phyloP scores from a whole-genome alignment of 2,329 filamentous ascomycete species.

The Bipolaris cookei region DNA sequence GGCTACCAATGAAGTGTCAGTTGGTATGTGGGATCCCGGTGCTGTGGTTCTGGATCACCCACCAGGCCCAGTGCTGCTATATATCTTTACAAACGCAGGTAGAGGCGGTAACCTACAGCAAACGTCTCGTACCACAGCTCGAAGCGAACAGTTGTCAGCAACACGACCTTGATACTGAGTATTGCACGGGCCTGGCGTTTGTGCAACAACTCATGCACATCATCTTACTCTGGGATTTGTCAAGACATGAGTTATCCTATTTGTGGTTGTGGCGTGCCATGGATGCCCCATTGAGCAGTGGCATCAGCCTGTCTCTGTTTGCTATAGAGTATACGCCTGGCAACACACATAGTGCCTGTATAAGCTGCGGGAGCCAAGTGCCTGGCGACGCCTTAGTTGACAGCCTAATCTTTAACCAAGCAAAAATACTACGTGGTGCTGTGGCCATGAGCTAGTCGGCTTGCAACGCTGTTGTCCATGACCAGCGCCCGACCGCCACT shows the following conservation, averaged over 20 bases:
- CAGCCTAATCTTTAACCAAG: not conserved
- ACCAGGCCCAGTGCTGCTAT: not conserved
- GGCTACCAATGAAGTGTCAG: not conserved
- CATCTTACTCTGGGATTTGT: not conserved
- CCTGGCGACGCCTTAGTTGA: not conserved
- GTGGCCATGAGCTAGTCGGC: not conserved
- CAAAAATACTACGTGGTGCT: conserved; percentile 2
- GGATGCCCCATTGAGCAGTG: not conserved
- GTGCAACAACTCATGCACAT: not conserved
- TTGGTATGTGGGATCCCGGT: not conserved
- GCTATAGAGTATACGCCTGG: not conserved
- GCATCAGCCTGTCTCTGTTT: conserved; percentile 2
- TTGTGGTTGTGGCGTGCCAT: not conserved
- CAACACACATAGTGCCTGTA: conserved; percentile 9
- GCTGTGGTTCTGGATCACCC: not conserved
- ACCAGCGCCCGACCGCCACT: conserved; percentile 1
- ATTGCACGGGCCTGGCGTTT: not conserved
- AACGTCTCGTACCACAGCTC: not conserved
- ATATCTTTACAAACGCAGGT: not conserved
- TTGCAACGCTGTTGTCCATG: not conserved
- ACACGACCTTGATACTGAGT: not conserved
- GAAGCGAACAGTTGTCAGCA: not conserved
- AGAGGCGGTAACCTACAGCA: not conserved
- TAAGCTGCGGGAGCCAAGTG: not conserved
- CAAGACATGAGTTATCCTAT: not conserved